Conservation (phyloP, 805 yeast genomes). For the Ogataea allantospora region DNA sequence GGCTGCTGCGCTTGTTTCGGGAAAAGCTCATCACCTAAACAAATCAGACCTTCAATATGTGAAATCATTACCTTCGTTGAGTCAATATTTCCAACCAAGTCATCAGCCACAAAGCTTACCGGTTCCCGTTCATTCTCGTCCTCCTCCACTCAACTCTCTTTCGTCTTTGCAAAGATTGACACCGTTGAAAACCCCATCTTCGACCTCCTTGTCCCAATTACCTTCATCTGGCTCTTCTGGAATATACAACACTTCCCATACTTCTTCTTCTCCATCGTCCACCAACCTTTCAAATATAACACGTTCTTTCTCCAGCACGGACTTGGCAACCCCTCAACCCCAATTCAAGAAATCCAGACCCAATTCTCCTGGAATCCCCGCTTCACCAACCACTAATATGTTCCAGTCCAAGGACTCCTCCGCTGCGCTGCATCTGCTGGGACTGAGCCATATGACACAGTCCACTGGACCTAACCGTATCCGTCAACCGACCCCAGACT, state of each 20-base stretch:
- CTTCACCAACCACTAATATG: slow-evolving; percentile 28
- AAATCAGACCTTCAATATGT: slow-evolving; percentile 34
- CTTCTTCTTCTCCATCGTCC: slow-evolving; percentile 8
- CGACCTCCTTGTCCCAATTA: slow-evolving; percentile 19
- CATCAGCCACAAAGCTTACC: slow-evolving; percentile 35
- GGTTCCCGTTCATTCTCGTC: slow-evolving; percentile 27
- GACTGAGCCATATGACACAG: slow-evolving; percentile 21
- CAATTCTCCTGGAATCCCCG: slow-evolving; percentile 40
- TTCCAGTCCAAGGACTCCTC: slow-evolving; percentile 27
- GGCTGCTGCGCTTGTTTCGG: slow-evolving; percentile 21
- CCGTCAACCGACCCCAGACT: slow-evolving; percentile 29
- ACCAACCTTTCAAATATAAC: slow-evolving; percentile 17
- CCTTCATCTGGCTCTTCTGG: slow-evolving; percentile 6
- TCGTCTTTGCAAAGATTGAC: slow-evolving; percentile 48
- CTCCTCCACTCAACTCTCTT: slow-evolving; percentile 35
- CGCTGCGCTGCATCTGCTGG: slow-evolving; percentile 31
- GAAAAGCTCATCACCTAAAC: slow-evolving; percentile 10
- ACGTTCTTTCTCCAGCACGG: slow-evolving; percentile 41
- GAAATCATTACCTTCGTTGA: slow-evolving; percentile 52
- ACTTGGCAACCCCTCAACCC: slow-evolving; percentile 37
- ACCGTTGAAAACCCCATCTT: slow-evolving; percentile 30
- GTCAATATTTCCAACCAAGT: slow-evolving; percentile 43
- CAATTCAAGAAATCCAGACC: slow-evolving; percentile 49
- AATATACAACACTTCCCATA: slow-evolving; percentile 8
- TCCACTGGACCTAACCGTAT: neutral